A percentile compares a stretch with the other conserved stretches of the same genome.
phyloP scores from a whole-genome alignment of 441 rosid genomes.

The Jatropha podagrica region DNA sequence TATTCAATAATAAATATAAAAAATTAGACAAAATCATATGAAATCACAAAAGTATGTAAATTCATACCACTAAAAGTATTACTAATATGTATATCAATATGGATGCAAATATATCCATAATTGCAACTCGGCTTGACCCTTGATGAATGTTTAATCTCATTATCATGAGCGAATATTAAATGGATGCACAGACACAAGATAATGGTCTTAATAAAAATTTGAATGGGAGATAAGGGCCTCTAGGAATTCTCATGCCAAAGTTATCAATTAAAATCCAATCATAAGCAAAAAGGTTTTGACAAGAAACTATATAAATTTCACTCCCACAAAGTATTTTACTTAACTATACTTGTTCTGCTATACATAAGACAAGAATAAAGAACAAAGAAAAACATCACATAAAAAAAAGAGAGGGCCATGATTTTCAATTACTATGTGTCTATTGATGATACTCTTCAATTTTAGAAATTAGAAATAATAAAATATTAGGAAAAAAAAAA shows the following conservation, averaged over 20 bases:
- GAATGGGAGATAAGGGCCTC: background rate
- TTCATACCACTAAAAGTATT: too few species aligned
- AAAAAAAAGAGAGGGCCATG: background rate
- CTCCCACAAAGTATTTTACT: conserved; percentile 23
- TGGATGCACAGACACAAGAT: background rate
- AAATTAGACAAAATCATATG: too few species aligned
- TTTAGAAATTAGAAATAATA: background rate
- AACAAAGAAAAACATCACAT: background rate
- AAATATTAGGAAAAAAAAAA: background rate
- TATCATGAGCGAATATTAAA: conserved; percentile 8
- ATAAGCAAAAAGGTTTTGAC: background rate
- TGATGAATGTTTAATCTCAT: conserved; percentile 27
- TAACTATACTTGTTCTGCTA: conserved; percentile 30
- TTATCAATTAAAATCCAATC: background rate
- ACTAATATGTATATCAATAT: too few species aligned
- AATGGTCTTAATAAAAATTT: background rate
- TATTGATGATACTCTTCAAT: background rate
- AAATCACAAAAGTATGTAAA: too few species aligned
- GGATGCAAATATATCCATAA: conserved; percentile 23
- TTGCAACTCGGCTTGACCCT: conserved; percentile 99
- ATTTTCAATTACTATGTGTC: background rate
- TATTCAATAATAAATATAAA: too few species aligned
- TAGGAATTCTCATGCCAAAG: background rate
- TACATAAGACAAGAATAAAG: conserved; percentile 31
- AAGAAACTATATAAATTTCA: background rate